phyloP scores from a whole-genome alignment of 2,329 filamentous ascomycete species.

The Neonectria faginata region DNA sequence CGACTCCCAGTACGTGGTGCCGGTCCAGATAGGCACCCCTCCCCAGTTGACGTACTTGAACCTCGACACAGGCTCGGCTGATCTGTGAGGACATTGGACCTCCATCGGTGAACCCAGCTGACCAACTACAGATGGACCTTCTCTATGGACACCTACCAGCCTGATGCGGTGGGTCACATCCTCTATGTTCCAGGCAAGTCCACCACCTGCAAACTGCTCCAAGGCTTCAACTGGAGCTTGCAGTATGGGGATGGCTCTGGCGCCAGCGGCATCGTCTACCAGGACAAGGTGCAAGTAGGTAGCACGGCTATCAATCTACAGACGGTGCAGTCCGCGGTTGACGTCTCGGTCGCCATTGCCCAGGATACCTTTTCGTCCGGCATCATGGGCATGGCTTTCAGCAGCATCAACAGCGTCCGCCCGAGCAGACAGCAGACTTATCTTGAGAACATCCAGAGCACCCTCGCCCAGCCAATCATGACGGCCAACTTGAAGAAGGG shows the following conservation, averaged over 20 bases:
- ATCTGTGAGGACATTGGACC: conserved; percentile 53
- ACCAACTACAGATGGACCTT: conserved; percentile 72
- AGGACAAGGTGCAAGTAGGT: conserved; percentile 72
- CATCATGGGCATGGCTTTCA: conserved; percentile 52
- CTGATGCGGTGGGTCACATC: conserved; percentile 62
- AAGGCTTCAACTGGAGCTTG: conserved; percentile 65
- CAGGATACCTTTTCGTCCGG: conserved; percentile 52
- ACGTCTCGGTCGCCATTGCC: conserved; percentile 61
- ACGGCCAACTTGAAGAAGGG: conserved; percentile 52
- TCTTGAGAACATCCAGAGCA: conserved; percentile 50
- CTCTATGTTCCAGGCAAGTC: conserved; percentile 66
- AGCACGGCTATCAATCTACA: conserved; percentile 68
- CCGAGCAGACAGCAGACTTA: conserved; percentile 50
- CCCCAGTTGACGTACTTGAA: conserved; percentile 71
- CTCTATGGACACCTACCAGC: conserved; percentile 65
- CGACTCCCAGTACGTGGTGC: conserved; percentile 70
- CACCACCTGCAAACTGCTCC: conserved; percentile 56
- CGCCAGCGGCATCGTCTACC: conserved; percentile 73
- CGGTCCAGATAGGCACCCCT: conserved; percentile 71
- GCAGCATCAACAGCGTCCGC: conserved; percentile 49
- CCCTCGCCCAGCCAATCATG: conserved; percentile 50
- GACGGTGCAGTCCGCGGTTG: conserved; percentile 73
- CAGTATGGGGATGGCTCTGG: conserved; percentile 73
- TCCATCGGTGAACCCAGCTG: not conserved
- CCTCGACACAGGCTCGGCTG: conserved; percentile 72